Conservation (phyloP, 257 asterid species). For the Apocynum venetum region DNA sequence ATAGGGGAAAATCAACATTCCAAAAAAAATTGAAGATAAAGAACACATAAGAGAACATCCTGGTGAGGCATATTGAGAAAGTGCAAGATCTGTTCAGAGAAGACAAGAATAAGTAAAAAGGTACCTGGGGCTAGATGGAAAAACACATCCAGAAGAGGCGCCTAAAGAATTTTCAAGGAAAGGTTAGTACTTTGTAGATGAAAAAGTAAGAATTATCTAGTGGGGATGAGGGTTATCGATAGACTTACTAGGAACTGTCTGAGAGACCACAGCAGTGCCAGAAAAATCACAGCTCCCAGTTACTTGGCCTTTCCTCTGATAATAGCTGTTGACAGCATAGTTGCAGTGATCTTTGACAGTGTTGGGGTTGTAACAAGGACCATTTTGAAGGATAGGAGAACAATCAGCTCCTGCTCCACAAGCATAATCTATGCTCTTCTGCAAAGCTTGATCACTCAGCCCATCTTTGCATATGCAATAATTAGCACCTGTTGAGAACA, state of each 20-base stretch:
- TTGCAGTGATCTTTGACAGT: slow-evolving; percentile 77
- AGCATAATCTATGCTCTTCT: slow-evolving; percentile 78
- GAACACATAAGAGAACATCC: neutral
- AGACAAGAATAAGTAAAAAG: slow-evolving; percentile 4
- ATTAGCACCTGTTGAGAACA: slow-evolving; percentile 40
- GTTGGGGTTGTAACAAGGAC: slow-evolving; percentile 69
- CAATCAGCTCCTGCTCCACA: slow-evolving; percentile 89
- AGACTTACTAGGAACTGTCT: slow-evolving; percentile 47
- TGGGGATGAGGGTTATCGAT: neutral
- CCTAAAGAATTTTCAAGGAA: slow-evolving; percentile 31
- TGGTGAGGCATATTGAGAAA: neutral
- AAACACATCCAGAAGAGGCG: slow-evolving; percentile 47
- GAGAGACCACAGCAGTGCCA: slow-evolving; percentile 45
- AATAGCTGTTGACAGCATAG: slow-evolving; percentile 86
- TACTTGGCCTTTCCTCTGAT: slow-evolving; percentile 47
- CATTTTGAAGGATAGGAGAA: slow-evolving; percentile 49
- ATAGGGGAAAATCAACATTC: neutral
- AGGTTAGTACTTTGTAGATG: neutral
- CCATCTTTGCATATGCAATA: slow-evolving; percentile 69
- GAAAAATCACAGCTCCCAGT: slow-evolving; percentile 63
- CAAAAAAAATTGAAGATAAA: neutral
- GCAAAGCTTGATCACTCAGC: slow-evolving; percentile 31
- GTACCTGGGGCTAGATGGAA: slow-evolving; percentile 64
- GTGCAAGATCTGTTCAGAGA: slow-evolving; percentile 16
- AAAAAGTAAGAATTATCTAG: neutral